Evolutionary conservation across 495 filamentous ascomycete species (phyloP), one percentile per base, ranked within the genome.

Genomic region (Pseudoneurospora amorphoporcata): DNA sequence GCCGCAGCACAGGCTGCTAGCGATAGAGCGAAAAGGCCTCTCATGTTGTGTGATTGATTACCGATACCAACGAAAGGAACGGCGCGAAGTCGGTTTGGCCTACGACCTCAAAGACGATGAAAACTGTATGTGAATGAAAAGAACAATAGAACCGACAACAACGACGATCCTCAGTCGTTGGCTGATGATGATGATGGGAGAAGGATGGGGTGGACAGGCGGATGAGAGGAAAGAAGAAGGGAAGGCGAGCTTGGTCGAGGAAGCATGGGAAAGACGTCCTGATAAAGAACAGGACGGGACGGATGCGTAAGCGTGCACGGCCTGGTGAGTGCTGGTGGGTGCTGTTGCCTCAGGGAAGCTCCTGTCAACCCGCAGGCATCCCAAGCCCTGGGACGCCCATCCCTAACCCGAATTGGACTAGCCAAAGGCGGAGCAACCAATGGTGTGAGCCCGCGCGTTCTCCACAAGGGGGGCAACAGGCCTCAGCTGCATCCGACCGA

Each of bases 1-100:
- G 93, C 92, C 76, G 88, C 86, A 73, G 88, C 89, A 81, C 90
- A 84, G 78, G 88, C 82, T 74, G 90, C 90, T 72, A 94, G 84
- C 72, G 85, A 85, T 79, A 95, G 87, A 79, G 87, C 84, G 79
- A 90, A 72, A 81, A 90, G 76, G 83, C 88, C 89, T 86, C 89
- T 93, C 93, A 95, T 96, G 80, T 83, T 91, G 84, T 77, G 23
- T 8, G 29, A 4, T 40, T 65, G 29, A 65, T 32, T 35, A 65
- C 53, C 53, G 53, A 65, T 65, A 65, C 53, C 53, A 76, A 73
- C 75, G 72, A 76, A 80, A 79, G 42, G 77, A 79, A 75, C 53
- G 74, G 75, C 43, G 68, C 71, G 76, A 76, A 81, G 79, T 82
- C 82, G 82, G 83, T 53, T 80, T 73, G 80, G 76, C 80, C 81